Evolutionary conservation across 495 filamentous ascomycete genomes (phyloP).

Genomic region (Rusavskia elegans): DNA sequence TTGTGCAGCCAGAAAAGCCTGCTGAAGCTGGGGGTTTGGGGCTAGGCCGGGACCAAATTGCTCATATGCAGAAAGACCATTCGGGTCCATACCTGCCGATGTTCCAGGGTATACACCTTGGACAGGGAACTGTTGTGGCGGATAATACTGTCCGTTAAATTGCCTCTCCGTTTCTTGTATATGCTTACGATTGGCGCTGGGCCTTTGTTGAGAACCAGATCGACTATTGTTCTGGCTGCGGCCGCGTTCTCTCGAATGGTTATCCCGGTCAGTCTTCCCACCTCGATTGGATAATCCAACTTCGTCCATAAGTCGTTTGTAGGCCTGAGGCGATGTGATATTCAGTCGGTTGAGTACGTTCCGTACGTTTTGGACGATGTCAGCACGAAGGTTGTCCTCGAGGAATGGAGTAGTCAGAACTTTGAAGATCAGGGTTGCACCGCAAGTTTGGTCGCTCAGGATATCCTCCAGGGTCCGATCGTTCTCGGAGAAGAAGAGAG

Average conservation of each 20-base stretch:
- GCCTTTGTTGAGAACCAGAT: slow-evolving; percentile 28
- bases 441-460: slow-evolving; percentile 76
- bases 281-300: slow-evolving; percentile 55
- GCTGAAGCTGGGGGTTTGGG: slow-evolving; percentile 27
- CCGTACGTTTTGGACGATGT: slow-evolving; percentile 82
- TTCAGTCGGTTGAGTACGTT: slow-evolving; percentile 81
- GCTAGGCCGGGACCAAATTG: slow-evolving; percentile 25
- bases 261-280: slow-evolving; percentile 26
- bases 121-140: slow-evolving; percentile 23
- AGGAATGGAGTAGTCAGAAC: slow-evolving; percentile 95
- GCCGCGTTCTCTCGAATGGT: slow-evolving; percentile 26
- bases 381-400: slow-evolving; percentile 73
- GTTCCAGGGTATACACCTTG: slow-evolving; percentile 16
- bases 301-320: slow-evolving; percentile 97
- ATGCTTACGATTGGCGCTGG: slow-evolving; percentile 24
- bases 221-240: slow-evolving; percentile 29
- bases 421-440: slow-evolving; percentile 94
- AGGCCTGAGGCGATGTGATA: slow-evolving; percentile 84
- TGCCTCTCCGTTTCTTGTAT: slow-evolving; percentile 31
- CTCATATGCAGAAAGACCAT: slow-evolving; percentile 21
- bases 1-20: slow-evolving; percentile 33
- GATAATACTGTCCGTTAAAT: slow-evolving; percentile 28
- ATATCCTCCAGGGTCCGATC: slow-evolving; percentile 85
- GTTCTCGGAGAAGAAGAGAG: slow-evolving; percentile 84
- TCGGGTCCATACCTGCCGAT: slow-evolving; percentile 25